Base-by-base conservation (phyloP, 2,329 filamentous ascomycete genomes). In the Lasiodiplodia sp. region DNA sequence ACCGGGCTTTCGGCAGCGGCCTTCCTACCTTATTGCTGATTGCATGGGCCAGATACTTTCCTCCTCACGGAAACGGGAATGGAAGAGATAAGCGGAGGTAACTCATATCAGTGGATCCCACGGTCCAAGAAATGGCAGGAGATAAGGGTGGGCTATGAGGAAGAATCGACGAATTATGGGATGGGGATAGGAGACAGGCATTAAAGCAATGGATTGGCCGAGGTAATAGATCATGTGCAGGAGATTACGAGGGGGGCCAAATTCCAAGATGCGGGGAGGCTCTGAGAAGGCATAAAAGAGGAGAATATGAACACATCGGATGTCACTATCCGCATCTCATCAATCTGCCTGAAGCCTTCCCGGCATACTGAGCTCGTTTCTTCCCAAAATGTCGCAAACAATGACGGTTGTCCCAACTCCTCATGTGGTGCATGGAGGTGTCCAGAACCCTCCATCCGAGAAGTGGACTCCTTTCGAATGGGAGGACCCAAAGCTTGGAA, bases 391-490 rank as follows among this genome's bases (percentile, higher is more conserved):
- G 14, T 11, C 23, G 4, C 14, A 16, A n/a, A 56, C 14, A 34
- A 56, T 56, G 52, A 34, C 52, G 5, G 14, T 38, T 40, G 8
- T 21, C 11, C 14, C 55, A 10, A 14, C 16, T 16, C 55, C 51
- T 47, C 51, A 66, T 21, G 34, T 66, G 31, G 64, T 66, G 21
- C 64, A 66, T 6, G 34, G 49, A 1, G 64, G 64, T 2, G 21
- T 25, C 34, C 51, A 66, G 40, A 47, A 18, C 28, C 31, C 51
- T 4, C 34, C 64, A 55, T 6, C 64, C n/a, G 28, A 21, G 3
- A n/a, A 66, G 28, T 66, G 64, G 64, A 21, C 11, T n/a, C 51
- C 64, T 44, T 66, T 66, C 31, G 64, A 56, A 16, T 66, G 64
- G 64, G 51, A 66, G 2, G 64, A 66, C 12, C 64, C 64, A 31